Evolutionary conservation across 148 eudicot genomes (phyloP), one percentile per base, ranked within the genome.

Genomic region (Chenopodium formosanum): DNA sequence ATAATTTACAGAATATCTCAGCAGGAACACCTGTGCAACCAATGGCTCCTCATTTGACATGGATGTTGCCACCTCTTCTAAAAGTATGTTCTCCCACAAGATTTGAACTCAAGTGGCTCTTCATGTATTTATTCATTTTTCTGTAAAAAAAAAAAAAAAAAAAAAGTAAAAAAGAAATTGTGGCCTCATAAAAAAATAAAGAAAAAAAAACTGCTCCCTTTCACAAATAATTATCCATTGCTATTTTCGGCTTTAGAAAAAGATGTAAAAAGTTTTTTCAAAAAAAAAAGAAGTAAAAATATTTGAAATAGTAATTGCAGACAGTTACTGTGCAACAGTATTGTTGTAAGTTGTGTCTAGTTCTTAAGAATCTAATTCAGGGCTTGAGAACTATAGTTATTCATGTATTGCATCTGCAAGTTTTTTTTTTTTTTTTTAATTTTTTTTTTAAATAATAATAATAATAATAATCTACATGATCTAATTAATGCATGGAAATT

Each of bases 31-130:
- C 83, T 64, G 79, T 75, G 80, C 97, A 92, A 84, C 97, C 99
- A 84, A 92, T 97, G 93, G 91, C 93, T 84, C 86, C 97, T 78
- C 97, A 97, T 85, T 82, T 97, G 74, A 84, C 91, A 27, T 97
- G 99, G 99, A 97, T 97, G 99, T 79, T 97, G 83, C 97, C 99
- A 70, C 99, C 99, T 81, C 96, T 97, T 79, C 82, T 97, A 58
- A 97, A 94, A 87, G 98, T 96, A 90, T 86, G 89, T 27, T 78
- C 73, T 32, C 70, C 48, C 75, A 4, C 34, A n/a, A 22, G 13
- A 40, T 68, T 16, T 58, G 29, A 25, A 2, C 60, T 66, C 46
- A 78, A 50, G 6, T 25, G 20, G 27, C 27, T 50, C 25, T 12
- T 56, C n/a, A 29, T 27, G 9, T 17, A 67, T 52, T 23, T 17